These are phyloP conservation scores for Vachellia pachyceras DNA, from an alignment of 306 rosid species.

Conservation along the genomic window DNA sequence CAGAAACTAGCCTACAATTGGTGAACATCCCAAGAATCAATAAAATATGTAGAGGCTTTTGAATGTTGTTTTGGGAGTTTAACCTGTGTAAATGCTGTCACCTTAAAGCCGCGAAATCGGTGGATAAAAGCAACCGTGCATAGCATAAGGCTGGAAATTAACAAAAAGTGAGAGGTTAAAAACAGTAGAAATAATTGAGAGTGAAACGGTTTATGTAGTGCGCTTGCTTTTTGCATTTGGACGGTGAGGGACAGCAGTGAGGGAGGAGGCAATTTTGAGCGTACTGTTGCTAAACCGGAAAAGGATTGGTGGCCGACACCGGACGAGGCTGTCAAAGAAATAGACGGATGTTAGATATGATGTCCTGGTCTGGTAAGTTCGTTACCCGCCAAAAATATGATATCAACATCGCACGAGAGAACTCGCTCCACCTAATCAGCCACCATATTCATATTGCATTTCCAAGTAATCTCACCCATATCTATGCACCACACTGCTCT, in stretches of 20 bases:
- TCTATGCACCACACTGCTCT: background rate
- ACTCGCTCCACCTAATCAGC: background rate
- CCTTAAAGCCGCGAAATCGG: too few species aligned
- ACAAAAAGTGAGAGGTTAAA: background rate
- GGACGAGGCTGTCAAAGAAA: constrained; percentile 17
- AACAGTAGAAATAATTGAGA: constrained; percentile 13
- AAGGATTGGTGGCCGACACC: constrained; percentile 40
- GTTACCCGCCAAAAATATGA: background rate
- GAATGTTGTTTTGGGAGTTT: background rate
- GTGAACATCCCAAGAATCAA: background rate
- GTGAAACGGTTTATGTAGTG: background rate
- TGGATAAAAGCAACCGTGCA: too few species aligned
- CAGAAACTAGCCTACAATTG: background rate
- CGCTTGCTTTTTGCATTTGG: background rate
- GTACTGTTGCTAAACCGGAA: background rate
- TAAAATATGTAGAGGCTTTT: background rate
- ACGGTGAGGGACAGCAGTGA: constrained; percentile 22
- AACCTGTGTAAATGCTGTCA: background rate
- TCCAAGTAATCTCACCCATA: background rate
- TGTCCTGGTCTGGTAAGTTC: background rate
- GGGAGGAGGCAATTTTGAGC: background rate
- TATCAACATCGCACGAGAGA: background rate
- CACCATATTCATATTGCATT: background rate
- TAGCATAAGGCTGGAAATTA: background rate
- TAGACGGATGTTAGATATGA: background rate